Conservation (phyloP, 805 yeast species). For the Metschnikowia borealis region DNA sequence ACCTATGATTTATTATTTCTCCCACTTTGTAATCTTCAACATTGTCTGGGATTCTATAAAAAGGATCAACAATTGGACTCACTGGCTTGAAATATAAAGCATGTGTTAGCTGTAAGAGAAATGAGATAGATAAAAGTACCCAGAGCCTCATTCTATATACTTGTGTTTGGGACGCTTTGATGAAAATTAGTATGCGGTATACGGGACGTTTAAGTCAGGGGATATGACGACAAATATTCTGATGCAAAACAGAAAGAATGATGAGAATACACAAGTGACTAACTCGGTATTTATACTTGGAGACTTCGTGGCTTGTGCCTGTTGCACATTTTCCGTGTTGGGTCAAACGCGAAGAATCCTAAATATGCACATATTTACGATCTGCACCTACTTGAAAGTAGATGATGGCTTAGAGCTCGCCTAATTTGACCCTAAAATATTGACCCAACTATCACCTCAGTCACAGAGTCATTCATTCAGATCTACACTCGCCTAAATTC, state of each 20-base stretch:
- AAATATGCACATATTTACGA: not conserved
- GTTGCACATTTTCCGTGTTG: not conserved
- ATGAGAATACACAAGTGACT: not conserved
- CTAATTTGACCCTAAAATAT: not conserved
- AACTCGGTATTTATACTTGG: not conserved
- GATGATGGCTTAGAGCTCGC: not conserved
- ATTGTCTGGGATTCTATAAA: slow-evolving; percentile 10
- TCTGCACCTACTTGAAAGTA: not conserved
- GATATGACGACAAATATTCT: not conserved
- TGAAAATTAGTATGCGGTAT: not conserved
- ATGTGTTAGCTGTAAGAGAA: not conserved
- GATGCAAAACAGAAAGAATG: not conserved
- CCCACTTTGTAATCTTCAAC: slow-evolving; percentile 7
- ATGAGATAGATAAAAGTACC: not conserved
- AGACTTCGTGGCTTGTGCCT: not conserved
- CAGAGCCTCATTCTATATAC: slow-evolving; percentile 1
- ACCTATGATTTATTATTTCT: slow-evolving; percentile 8
- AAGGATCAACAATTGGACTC: slow-evolving; percentile 9
- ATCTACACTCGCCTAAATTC: not conserved
- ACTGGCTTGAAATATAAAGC: not conserved
- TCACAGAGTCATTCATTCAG: not conserved
- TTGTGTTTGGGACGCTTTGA: not conserved
- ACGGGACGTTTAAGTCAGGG: not conserved
- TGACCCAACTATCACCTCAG: not conserved
- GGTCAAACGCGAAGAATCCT: not conserved